phyloP scores from a whole-genome alignment of 352 stramenopile species.

The Globisporangium megalacanthum region DNA sequence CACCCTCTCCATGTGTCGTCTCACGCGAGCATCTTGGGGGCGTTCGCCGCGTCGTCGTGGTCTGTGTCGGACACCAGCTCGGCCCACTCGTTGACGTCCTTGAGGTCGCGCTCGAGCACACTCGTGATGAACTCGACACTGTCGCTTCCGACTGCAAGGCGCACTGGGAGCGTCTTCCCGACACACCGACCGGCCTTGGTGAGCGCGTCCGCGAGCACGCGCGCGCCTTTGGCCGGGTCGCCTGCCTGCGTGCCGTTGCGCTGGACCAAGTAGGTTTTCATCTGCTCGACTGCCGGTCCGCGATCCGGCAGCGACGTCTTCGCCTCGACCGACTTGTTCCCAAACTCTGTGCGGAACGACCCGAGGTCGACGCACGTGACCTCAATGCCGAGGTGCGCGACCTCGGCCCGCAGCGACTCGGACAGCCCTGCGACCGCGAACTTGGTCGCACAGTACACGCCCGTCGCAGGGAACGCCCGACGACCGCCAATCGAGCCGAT shows the following conservation, averaged over 20 bases:
- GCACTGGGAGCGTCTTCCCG: constrained; percentile 12
- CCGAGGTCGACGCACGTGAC: constrained; percentile 39
- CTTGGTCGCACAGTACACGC: constrained; percentile 25
- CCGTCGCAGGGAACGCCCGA: constrained; percentile 8
- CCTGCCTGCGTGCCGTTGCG: constrained; percentile 12
- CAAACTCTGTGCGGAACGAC: constrained; percentile 33
- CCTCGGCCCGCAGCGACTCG: constrained; percentile 18
- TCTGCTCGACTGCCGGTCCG: constrained; percentile 7
- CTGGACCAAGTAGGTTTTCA: neutral
- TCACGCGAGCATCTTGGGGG: neutral
- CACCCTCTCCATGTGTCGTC: neutral
- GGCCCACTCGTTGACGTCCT: constrained; percentile 4
- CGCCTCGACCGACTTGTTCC: constrained; percentile 10
- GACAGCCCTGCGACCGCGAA: constrained; percentile 22
- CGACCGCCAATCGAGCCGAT: constrained; percentile 20
- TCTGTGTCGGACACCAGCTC: constrained; percentile 4
- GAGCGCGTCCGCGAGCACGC: constrained; percentile 19
- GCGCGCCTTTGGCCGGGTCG: constrained; percentile 15
- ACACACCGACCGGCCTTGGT: constrained; percentile 20
- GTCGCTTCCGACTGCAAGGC: constrained; percentile 17
- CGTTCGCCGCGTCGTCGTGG: constrained; percentile 2
- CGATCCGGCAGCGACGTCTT: constrained; percentile 12
- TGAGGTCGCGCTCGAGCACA: constrained; percentile 10
- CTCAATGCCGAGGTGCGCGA: constrained; percentile 26
- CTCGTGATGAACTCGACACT: constrained; percentile 8